Conservation (phyloP, 2,329 filamentous ascomycete species). For the Ophiostoma perfectum region DNA sequence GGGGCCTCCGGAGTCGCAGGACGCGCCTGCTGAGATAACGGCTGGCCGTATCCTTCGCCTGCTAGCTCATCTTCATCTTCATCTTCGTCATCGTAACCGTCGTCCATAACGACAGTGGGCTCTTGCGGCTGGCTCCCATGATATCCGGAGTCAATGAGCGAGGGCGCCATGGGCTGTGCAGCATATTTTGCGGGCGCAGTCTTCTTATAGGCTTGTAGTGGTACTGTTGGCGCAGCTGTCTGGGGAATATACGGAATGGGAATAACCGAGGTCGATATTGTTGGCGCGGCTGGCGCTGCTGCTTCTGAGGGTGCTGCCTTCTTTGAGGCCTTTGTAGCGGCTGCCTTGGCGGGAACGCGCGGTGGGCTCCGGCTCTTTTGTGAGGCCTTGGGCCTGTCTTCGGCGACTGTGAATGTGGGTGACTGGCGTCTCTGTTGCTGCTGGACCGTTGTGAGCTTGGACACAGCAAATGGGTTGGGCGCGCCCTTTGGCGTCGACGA, state of each 20-base stretch:
- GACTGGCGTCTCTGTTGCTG: slow-evolving; percentile 41
- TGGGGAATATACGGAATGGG: not conserved
- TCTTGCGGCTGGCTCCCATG: slow-evolving; percentile 61
- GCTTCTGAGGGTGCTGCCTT: slow-evolving; percentile 10
- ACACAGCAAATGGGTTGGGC: slow-evolving; percentile 48
- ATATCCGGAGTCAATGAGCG: slow-evolving; percentile 61
- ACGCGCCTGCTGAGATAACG: slow-evolving; percentile 13
- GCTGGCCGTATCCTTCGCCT: slow-evolving; percentile 16
- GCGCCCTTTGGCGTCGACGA: slow-evolving; percentile 51
- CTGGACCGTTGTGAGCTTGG: slow-evolving; percentile 40
- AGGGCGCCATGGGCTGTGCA: slow-evolving; percentile 31
- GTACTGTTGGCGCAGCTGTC: not conserved
- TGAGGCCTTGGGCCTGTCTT: slow-evolving; percentile 39
- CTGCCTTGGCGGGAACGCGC: slow-evolving; percentile 19
- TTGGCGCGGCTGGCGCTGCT: not conserved
- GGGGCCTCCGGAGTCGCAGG: slow-evolving; percentile 13
- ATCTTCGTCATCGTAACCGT: slow-evolving; percentile 29
- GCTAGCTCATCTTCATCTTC: slow-evolving; percentile 30
- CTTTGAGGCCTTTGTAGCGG: slow-evolving; percentile 16
- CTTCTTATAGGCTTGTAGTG: not conserved
- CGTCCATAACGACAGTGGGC: slow-evolving; percentile 34
- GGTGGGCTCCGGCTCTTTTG: slow-evolving; percentile 32
- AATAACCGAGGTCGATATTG: slow-evolving; percentile 5
- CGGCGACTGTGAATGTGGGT: slow-evolving; percentile 48
- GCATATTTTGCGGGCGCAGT: slow-evolving; percentile 12